Percentiles rank a stretch among this genome's conserved stretches.
Evolutionary conservation across 257 asterid genomes (phyloP).

Genomic region (Gentiana macrophylla): DNA sequence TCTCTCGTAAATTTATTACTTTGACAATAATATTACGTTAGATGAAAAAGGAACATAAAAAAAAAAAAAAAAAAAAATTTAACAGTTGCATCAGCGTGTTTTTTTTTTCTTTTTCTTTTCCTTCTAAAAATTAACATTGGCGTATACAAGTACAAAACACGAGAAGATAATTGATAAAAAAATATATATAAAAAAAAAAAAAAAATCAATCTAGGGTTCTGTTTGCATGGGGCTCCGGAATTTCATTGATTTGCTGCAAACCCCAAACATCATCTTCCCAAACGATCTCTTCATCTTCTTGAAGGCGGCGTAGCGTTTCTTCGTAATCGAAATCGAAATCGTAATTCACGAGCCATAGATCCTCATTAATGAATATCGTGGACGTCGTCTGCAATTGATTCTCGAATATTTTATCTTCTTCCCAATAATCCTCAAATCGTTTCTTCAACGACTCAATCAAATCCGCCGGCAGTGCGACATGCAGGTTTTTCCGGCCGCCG

Average conservation of each 20-base stretch:
- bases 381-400: no score
- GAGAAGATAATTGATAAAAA: background rate
- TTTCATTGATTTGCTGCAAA: background rate
- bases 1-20: no score
- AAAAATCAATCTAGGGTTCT: background rate
- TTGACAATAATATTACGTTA: background rate
- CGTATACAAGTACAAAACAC: no score
- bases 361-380: background rate
- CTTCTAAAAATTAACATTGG: no score
- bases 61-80: background rate
- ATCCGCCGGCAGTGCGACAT: background rate
- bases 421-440: background rate
- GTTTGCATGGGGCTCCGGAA: background rate
- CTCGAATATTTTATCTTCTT: background rate
- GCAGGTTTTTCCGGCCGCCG: background rate
- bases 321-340: background rate
- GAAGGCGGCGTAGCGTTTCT: background rate
- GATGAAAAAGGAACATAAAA: background rate
- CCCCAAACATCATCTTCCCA: conserved; percentile 14
- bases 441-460: background rate
- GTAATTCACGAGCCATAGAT: background rate
- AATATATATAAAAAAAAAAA: background rate
- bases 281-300: conserved; percentile 4
- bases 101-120: no score
- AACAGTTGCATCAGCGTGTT: background rate